Conservation (phyloP, 2,329 filamentous ascomycete species). For the Fusarium bactridioides region DNA sequence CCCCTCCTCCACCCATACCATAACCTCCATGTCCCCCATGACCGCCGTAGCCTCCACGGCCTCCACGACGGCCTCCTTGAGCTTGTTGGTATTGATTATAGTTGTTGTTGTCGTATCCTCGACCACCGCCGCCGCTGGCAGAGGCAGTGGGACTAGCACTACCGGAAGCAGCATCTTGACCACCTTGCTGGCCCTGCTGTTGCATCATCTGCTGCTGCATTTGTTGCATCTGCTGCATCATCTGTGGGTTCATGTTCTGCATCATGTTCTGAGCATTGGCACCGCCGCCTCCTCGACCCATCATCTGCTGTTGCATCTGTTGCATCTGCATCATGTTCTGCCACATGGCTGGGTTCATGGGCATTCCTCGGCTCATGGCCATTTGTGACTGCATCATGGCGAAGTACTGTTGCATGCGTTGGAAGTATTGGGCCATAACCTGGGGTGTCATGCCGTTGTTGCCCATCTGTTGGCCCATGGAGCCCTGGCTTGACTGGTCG, state of each 20-base stretch:
- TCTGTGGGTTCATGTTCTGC: slow-evolving; percentile 57
- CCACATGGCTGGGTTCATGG: slow-evolving; percentile 79
- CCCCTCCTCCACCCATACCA: slow-evolving; percentile 53
- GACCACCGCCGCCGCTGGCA: slow-evolving; percentile 38
- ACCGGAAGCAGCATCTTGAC: slow-evolving; percentile 42
- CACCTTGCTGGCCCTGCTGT: slow-evolving; percentile 46
- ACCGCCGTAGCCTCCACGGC: slow-evolving; percentile 44
- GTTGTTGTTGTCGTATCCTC: slow-evolving; percentile 44
- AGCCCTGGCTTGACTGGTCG: slow-evolving; percentile 52
- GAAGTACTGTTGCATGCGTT: slow-evolving; percentile 98
- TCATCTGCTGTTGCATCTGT: slow-evolving; percentile 67
- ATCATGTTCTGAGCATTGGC: slow-evolving; percentile 51
- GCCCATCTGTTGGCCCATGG: slow-evolving; percentile 54
- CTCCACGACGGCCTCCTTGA: slow-evolving; percentile 43
- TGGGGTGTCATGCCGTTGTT: slow-evolving; percentile 85
- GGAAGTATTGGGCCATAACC: slow-evolving; percentile 98
- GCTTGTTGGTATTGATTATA: slow-evolving; percentile 54
- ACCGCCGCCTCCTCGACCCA: slow-evolving; percentile 52
- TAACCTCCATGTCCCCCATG: slow-evolving; percentile 45
- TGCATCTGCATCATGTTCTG: slow-evolving; percentile 81
- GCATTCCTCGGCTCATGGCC: slow-evolving; percentile 79
- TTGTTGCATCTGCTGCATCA: slow-evolving; percentile 68
- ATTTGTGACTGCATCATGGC: slow-evolving; percentile 94
- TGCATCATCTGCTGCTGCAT: slow-evolving; percentile 54
- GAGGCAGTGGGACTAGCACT: slow-evolving; percentile 29